Conservation (phyloP, 1,284 basidiomycete species). For the Cutaneotrichosporon spelunceum region DNA sequence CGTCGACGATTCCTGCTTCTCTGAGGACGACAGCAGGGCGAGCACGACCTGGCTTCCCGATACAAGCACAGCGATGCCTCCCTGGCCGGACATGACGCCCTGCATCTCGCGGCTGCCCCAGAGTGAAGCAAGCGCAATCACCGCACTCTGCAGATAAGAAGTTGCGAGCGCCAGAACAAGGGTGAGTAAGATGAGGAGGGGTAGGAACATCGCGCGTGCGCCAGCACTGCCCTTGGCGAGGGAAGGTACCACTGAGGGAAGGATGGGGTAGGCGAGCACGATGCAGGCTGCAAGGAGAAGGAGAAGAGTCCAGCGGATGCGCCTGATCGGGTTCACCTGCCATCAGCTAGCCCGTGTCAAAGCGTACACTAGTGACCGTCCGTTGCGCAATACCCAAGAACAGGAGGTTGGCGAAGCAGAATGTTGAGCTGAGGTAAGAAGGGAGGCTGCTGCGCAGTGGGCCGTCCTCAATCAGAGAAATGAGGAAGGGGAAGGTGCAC, state of each 20-base stretch:
- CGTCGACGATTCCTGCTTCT: conserved; percentile 15
- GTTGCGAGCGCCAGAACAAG: conserved; percentile 38
- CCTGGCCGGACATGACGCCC: conserved; percentile 52
- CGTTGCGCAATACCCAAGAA: conserved; percentile 49
- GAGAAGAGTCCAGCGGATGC: conserved; percentile 39
- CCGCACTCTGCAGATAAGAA: conserved; percentile 48
- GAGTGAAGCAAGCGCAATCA: conserved; percentile 43
- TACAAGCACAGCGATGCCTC: conserved; percentile 49
- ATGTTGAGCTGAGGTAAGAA: conserved; percentile 43
- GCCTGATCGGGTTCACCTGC: conserved; percentile 36
- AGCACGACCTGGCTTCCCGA: conserved; percentile 43
- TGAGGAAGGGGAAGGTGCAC: conserved; percentile 46
- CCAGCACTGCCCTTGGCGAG: conserved; percentile 17
- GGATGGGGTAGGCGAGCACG: conserved; percentile 42
- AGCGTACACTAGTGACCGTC: conserved; percentile 40
- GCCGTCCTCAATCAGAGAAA: conserved; percentile 35
- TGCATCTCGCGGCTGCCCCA: conserved; percentile 44
- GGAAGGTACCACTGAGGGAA: conserved; percentile 38
- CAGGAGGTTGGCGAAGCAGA: conserved; percentile 48
- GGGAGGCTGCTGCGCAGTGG: conserved; percentile 36
- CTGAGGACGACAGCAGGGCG: conserved; percentile 32
- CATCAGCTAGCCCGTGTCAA: conserved; percentile 6
- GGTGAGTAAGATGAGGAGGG: conserved; percentile 34
- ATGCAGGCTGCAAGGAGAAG: conserved; percentile 34
- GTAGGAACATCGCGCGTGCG: conserved; percentile 30